phyloP scores from a whole-genome alignment of 176 grass and related monocot species.

The Phoenix dactylifera region DNA sequence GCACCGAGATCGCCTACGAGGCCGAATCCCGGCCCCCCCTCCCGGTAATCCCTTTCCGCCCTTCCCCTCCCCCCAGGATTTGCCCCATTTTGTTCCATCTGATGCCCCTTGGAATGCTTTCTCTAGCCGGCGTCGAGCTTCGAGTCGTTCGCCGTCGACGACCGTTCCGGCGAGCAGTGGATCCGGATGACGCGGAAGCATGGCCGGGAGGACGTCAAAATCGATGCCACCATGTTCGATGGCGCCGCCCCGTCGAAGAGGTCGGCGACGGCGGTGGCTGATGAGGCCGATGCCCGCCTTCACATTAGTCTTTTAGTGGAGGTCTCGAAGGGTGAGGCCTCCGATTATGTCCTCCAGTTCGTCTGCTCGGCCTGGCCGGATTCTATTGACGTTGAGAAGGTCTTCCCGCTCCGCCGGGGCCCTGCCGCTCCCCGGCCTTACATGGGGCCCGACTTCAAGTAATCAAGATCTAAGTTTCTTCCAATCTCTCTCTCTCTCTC shows the following conservation, averaged over 20 bases:
- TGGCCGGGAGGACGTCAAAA: constrained; percentile 37
- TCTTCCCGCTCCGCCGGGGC: constrained; percentile 35
- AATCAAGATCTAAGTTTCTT: constrained; percentile 1
- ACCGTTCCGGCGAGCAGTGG: constrained; percentile 5
- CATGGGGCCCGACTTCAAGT: constrained; percentile 59
- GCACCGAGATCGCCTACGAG: neutral
- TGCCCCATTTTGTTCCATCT: no score
- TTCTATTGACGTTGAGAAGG: constrained; percentile 50
- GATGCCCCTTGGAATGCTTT: no score
- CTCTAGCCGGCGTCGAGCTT: no score
- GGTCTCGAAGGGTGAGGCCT: constrained; percentile 36
- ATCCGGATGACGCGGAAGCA: constrained; percentile 28
- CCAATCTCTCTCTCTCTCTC: neutral
- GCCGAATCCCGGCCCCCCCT: no score
- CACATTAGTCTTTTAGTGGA: constrained; percentile 68
- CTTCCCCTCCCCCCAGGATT: no score
- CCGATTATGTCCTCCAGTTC: constrained; percentile 36
- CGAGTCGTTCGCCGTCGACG: no score
- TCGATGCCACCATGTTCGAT: constrained; percentile 65
- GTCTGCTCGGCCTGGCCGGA: constrained; percentile 77
- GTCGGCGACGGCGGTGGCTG: constrained; percentile 20
- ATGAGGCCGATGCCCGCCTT: constrained; percentile 18
- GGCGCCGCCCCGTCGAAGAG: constrained; percentile 40
- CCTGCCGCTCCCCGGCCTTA: constrained; percentile 30
- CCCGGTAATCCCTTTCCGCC: no score